Base-by-base conservation (phyloP, 768 basidiomycete genomes). In the Austroboletus eburneus region DNA sequence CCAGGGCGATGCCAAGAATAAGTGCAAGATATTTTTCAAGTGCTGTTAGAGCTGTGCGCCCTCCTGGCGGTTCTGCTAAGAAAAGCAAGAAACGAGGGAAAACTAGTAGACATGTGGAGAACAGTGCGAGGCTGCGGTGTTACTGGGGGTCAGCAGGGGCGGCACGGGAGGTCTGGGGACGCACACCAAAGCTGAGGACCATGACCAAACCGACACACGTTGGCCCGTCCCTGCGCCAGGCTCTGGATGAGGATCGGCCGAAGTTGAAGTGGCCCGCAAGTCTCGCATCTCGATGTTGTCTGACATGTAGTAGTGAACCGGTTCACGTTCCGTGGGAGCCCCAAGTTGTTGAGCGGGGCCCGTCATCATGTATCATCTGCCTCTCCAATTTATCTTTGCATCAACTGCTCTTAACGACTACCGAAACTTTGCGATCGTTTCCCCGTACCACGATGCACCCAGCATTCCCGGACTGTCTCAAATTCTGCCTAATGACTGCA, bases 21-120 rank as follows among this genome's bases (percentile, higher is more conserved):
- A 77, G 60, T 13, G 81, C 72, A 36, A 91, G 75, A 65, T 84
- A 88, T 20, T 72, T 67, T 59, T 91, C 88, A 27, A 91, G 72
- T 3, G 79, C 67, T 3, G 87, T 86, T 40, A 88, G 72, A 17
- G 64, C 56, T 24, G 64, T 65, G 39, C 74, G 69, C 10, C 67
- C 67, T 9, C 64, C 65, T 39, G 69, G 64, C 3, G 76, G 68
- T 46, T 76, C 74, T 12, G 85, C 73, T 43, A 87, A 66, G 62
- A 89, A 87, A 42, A 88, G 74, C 25, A 89, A 68, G 40, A 89
- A 59, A 23, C 79, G 75, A 44, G 88, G 87, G 50, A 74, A 84
- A 25, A 78, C 57, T 4, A 76, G 58, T 39, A 80, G 66, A 54
- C 66, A 65, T 21, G 62, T 42, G 37, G 73, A 65, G 43, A 71